phyloP scores from a whole-genome alignment of 169 alveolate genomes.

The Theileria equi region DNA sequence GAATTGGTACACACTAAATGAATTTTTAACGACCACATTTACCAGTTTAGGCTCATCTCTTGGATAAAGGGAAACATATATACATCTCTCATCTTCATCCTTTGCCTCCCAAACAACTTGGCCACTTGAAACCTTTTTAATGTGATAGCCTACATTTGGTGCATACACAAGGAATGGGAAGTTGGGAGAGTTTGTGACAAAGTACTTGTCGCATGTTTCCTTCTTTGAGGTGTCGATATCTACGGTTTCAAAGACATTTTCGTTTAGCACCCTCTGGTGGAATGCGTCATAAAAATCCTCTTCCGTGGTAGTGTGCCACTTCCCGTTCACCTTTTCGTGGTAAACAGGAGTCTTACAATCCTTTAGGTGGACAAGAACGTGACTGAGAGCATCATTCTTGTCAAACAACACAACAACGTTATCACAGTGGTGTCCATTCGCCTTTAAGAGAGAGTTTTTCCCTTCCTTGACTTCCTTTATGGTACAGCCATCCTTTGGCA shows the following conservation, averaged over 20 bases:
- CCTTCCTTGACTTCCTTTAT: too few relatives aligned
- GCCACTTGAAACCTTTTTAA: too few relatives aligned
- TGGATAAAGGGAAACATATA: background rate
- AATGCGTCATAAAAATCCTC: background rate
- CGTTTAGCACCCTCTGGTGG: background rate
- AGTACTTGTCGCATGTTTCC: background rate
- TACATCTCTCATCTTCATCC: constrained; percentile 3
- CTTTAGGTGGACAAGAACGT: too few relatives aligned
- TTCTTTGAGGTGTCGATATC: background rate
- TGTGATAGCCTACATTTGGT: background rate
- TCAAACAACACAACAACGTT: too few relatives aligned
- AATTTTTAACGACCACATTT: background rate
- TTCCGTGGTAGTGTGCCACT: background rate
- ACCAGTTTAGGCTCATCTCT: constrained; percentile 8
- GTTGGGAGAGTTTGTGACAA: background rate
- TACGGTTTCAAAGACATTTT: background rate
- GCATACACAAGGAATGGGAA: background rate
- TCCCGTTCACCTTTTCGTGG: background rate
- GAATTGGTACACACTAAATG: too few relatives aligned
- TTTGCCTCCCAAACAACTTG: background rate
- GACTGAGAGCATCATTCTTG: too few relatives aligned
- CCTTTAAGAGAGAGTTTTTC: too few relatives aligned
- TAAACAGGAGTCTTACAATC: too few relatives aligned
- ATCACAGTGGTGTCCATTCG: too few relatives aligned
- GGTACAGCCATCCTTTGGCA: too few relatives aligned